Conservation (phyloP, 2,329 filamentous ascomycete genomes). For the Aaosphaeria pasadenensis region DNA sequence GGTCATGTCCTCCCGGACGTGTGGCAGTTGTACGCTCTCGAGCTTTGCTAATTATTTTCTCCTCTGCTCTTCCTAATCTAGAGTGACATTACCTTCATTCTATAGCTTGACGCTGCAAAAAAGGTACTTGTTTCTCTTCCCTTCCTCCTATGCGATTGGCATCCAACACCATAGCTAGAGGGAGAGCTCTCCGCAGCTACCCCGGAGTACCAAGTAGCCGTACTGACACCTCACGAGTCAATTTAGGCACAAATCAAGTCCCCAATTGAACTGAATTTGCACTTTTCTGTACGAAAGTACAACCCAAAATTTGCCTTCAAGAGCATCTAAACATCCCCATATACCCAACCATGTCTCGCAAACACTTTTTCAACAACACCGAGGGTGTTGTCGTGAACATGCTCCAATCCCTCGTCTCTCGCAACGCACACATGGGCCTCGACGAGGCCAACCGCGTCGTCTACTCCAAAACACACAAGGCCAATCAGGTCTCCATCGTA, state of each 20-base stretch:
- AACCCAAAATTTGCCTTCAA: background rate
- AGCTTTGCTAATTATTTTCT: background rate
- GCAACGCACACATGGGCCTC: constrained; percentile 44
- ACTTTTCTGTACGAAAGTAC: background rate
- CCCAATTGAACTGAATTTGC: background rate
- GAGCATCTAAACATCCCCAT: background rate
- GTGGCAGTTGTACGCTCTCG: background rate
- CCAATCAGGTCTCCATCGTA: constrained; percentile 44
- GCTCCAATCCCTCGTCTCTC: constrained; percentile 45
- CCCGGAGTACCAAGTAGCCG: no score
- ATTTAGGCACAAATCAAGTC: background rate
- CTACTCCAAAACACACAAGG: constrained; percentile 43
- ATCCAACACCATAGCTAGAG: background rate
- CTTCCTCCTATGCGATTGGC: background rate
- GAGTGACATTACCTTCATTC: no score
- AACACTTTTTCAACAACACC: constrained; percentile 54
- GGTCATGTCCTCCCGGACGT: constrained; percentile 7
- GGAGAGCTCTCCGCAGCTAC: background rate
- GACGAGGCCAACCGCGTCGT: constrained; percentile 49
- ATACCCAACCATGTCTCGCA: constrained; percentile 46
- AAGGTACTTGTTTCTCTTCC: background rate
- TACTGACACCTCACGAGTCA: no score
- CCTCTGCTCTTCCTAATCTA: background rate
- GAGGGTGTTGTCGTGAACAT: constrained; percentile 50
- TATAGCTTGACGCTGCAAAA: no score